Evolutionary conservation across 73 alveolate genomes (phyloP).

Genomic region (Stentor coeruleus): DNA sequence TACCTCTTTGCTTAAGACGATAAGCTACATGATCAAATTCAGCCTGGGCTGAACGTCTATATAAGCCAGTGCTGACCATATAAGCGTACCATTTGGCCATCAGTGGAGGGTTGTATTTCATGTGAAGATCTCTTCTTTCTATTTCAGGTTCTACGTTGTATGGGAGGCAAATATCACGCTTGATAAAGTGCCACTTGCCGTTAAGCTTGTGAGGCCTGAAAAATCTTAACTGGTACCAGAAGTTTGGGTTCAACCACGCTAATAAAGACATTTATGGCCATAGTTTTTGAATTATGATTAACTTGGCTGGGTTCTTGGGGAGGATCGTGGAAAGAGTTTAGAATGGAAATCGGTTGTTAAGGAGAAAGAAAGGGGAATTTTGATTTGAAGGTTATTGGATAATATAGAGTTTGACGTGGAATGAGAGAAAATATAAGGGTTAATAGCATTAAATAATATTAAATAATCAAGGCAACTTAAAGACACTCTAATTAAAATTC

Average conservation of each 20-base stretch:
- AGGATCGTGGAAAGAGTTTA: too few relatives aligned
- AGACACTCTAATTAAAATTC: too few relatives aligned
- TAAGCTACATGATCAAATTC: not conserved
- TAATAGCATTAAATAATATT: too few relatives aligned
- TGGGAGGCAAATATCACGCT: constrained; percentile 26
- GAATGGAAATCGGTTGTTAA: too few relatives aligned
- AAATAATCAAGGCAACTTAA: too few relatives aligned
- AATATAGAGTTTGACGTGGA: too few relatives aligned
- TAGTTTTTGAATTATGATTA: too few relatives aligned
- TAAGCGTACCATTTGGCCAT: not conserved
- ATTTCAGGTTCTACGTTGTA: not conserved
- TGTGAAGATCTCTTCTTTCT: constrained; percentile 12
- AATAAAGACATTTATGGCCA: constrained; percentile 14
- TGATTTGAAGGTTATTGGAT: too few relatives aligned
- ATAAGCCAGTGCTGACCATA: not conserved
- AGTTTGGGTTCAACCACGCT: constrained; percentile 29
- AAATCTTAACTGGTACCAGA: constrained; percentile 15
- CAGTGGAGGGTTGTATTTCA: constrained; percentile 18
- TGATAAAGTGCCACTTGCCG: constrained; percentile 22
- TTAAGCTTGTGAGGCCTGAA: constrained; percentile 31
- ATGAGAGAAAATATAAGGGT: too few relatives aligned
- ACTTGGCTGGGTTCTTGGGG: too few relatives aligned
- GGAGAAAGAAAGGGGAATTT: too few relatives aligned
- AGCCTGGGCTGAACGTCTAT: not conserved
- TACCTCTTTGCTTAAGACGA: constrained; percentile 6